Conservation (phyloP, 106 monocot genomes). For the Dendrobium chrysotoxum region DNA sequence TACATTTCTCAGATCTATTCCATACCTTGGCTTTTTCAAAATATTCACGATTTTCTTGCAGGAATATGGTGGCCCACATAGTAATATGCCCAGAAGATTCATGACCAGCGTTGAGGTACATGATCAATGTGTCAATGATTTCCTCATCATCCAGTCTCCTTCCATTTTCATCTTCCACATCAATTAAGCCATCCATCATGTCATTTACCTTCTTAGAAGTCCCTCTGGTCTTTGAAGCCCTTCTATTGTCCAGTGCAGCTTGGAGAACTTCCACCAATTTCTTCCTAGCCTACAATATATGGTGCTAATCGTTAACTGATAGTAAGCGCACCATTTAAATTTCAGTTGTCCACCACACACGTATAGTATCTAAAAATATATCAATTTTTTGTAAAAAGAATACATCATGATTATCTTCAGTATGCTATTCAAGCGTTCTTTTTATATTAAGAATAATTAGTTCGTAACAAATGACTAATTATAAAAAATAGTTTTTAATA, state of each 20-base stretch:
- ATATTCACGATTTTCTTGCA: conserved; percentile 66
- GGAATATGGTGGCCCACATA: conserved; percentile 80
- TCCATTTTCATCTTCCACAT: conserved; percentile 62
- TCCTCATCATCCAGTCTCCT: conserved; percentile 62
- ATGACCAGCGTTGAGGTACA: conserved; percentile 98
- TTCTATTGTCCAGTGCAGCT: conserved; percentile 51
- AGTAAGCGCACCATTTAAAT: neutral
- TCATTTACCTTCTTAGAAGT: conserved; percentile 23
- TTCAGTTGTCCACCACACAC: neutral
- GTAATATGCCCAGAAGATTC: conserved; percentile 93
- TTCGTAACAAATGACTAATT: neutral
- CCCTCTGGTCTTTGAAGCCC: conserved; percentile 16
- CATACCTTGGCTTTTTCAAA: conserved; percentile 68
- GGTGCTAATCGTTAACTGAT: neutral
- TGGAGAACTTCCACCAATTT: conserved; percentile 68
- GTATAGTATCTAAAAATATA: neutral
- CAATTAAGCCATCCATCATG: conserved; percentile 80
- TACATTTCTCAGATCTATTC: neutral
- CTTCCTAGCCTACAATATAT: conserved; percentile 53
- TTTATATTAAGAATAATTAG: neutral
- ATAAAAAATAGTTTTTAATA: neutral
- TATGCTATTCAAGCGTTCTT: neutral
- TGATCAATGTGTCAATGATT: conserved; percentile 77
- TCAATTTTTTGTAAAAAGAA: neutral
- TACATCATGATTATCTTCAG: neutral